A percentile compares a stretch with the other conserved stretches of the same genome.
Evolutionary conservation across 805 yeast species (phyloP).

Genomic region (Starmerella vaccinii): DNA sequence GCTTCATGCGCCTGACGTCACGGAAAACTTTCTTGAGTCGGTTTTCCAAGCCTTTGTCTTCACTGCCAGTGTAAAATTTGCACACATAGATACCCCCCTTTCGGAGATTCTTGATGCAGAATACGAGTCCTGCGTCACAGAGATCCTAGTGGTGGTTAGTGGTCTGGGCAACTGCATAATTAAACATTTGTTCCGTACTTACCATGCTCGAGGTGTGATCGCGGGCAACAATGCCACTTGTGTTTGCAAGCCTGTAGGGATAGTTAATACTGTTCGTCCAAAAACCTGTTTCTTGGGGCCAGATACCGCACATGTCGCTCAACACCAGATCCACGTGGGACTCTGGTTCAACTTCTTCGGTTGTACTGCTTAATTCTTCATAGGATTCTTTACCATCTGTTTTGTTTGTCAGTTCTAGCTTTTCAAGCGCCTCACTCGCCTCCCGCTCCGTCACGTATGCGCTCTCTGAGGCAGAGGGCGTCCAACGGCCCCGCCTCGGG

Average conservation of each 20-base stretch:
- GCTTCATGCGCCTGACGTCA: constrained; percentile 62
- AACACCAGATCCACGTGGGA: constrained; percentile 50
- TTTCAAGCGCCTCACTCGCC: background rate
- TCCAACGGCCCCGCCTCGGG: constrained; percentile 26
- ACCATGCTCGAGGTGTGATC: constrained; percentile 79
- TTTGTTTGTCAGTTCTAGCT: constrained; percentile 1
- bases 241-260: constrained; percentile 89
- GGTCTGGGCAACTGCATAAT: background rate
- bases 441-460: constrained; percentile 15
- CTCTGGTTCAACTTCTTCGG: background rate
- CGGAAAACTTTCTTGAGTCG: constrained; percentile 50
- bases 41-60: constrained; percentile 54
- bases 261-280: constrained; percentile 62
- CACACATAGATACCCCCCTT: constrained; percentile 68
- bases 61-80: constrained; percentile 76
- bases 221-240: constrained; percentile 67
- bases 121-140: constrained; percentile 79
- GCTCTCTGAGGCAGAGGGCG: background rate
- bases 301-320: constrained; percentile 73
- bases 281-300: constrained; percentile 40
- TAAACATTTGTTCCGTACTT: constrained; percentile 23
- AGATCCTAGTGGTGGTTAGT: constrained; percentile 43
- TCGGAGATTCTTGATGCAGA: constrained; percentile 60
- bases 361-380: background rate
- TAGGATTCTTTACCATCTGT: constrained; percentile 28